Percentiles rank a stretch among this genome's conserved stretches.
phyloP scores from a whole-genome alignment of 2,329 filamentous ascomycete species.

The Trichoderma simmonsii region DNA sequence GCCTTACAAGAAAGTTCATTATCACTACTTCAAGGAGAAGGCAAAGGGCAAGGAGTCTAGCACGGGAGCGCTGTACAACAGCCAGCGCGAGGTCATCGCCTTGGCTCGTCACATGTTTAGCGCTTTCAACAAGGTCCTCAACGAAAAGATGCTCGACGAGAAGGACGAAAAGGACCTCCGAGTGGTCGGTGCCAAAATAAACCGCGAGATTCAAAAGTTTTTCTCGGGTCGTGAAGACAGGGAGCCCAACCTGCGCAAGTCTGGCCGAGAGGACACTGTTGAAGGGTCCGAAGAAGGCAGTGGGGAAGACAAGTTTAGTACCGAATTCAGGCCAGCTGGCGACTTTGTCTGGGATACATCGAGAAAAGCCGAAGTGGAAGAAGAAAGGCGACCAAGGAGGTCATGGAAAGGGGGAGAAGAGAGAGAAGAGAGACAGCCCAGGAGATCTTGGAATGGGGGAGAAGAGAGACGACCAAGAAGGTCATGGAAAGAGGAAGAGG shows the following conservation, averaged over 20 bases:
- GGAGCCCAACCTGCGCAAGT: conserved; percentile 32
- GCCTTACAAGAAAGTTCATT: conserved; percentile 42
- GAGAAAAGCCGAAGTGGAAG: conserved; percentile 12
- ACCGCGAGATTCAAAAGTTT: conserved; percentile 37
- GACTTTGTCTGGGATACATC: conserved; percentile 36
- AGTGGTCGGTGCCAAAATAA: conserved; percentile 34
- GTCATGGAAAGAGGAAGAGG: background rate
- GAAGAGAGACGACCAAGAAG: background rate
- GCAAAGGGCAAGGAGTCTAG: conserved; percentile 23
- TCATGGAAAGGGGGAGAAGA: background rate
- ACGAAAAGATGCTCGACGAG: conserved; percentile 39
- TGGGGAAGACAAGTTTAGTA: conserved; percentile 15
- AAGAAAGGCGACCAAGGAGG: background rate
- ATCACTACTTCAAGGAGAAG: conserved; percentile 34
- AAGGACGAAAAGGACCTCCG: conserved; percentile 34
- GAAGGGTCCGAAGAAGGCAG: conserved; percentile 21
- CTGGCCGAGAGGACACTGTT: conserved; percentile 14
- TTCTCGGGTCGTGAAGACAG: conserved; percentile 33
- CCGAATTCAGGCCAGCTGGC: conserved; percentile 20
- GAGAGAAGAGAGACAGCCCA: background rate
- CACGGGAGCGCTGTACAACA: conserved; percentile 30
- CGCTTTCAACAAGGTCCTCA: conserved; percentile 43
- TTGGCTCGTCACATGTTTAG: conserved; percentile 46
- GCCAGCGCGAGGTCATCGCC: conserved; percentile 42
- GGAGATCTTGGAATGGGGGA: background rate